These are phyloP conservation scores for Coniochaeta ligniaria DNA, from an alignment of 2,329 filamentous ascomycete genomes.

Conservation along the genomic window DNA sequence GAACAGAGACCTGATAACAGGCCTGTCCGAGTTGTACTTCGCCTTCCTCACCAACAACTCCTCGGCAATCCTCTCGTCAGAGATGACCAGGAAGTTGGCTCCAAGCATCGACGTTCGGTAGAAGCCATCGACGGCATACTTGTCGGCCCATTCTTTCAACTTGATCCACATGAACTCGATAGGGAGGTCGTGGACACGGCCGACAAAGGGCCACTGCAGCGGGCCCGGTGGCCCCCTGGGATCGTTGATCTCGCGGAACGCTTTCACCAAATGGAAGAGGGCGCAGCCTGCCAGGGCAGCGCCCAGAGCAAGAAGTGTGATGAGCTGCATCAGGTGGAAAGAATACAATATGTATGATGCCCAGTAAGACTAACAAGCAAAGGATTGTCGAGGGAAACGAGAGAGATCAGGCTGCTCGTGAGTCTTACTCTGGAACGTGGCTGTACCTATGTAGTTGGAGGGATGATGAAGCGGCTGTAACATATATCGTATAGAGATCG, in stretches of 20 bases:
- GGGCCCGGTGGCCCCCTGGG: slow-evolving; percentile 22
- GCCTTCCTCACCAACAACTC: slow-evolving; percentile 44
- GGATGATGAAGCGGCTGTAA: background rate
- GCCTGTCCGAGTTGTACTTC: slow-evolving; percentile 43
- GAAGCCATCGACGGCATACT: slow-evolving; percentile 22
- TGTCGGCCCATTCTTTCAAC: slow-evolving; percentile 32
- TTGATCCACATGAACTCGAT: slow-evolving; percentile 46
- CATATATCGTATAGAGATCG: background rate
- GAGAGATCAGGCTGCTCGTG: background rate
- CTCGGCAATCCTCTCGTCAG: slow-evolving; percentile 44
- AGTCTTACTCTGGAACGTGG: background rate
- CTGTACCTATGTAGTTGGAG: background rate
- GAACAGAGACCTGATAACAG: slow-evolving; percentile 39
- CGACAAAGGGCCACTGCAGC: slow-evolving; percentile 24
- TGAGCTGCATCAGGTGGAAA: background rate
- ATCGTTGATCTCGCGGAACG: slow-evolving; percentile 22
- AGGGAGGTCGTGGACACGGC: slow-evolving; percentile 36
- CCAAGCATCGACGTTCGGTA: slow-evolving; percentile 26
- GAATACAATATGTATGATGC: background rate
- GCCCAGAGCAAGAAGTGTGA: background rate
- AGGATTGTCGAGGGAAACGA: background rate
- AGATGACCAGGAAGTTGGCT: slow-evolving; percentile 32
- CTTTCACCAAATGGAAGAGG: slow-evolving; percentile 12
- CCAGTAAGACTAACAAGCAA: background rate
- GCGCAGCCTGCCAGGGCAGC: background rate